phyloP scores from a whole-genome alignment of 495 filamentous ascomycete genomes.

The Neurospora sp. region DNA sequence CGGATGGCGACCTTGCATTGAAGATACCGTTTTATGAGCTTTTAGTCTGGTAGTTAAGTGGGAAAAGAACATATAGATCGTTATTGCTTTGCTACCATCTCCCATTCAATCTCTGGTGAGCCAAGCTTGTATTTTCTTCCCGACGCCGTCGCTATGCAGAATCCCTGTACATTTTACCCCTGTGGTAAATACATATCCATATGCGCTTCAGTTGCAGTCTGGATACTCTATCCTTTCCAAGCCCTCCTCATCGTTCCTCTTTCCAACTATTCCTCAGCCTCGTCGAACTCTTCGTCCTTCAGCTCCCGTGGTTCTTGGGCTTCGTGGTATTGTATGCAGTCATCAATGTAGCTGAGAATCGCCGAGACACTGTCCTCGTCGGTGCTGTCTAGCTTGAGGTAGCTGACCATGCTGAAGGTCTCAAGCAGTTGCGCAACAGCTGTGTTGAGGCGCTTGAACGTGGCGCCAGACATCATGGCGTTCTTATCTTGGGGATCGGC shows the following conservation, averaged over 20 bases:
- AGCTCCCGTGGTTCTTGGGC: constrained; percentile 90
- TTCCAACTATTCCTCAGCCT: constrained; percentile 32
- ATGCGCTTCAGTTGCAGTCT: too few species aligned
- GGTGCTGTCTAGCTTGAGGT: constrained; percentile 77
- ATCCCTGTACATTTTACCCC: neutral
- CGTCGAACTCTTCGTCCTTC: constrained; percentile 62
- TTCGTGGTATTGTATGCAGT: constrained; percentile 91
- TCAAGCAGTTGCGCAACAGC: constrained; percentile 87
- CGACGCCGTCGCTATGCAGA: constrained; percentile 47
- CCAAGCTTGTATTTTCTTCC: constrained; percentile 5
- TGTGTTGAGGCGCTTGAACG: constrained; percentile 68
- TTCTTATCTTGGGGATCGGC: constrained; percentile 49
- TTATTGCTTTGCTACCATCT: neutral
- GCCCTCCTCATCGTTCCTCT: neutral
- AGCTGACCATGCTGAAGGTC: constrained; percentile 96
- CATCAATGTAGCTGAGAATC: constrained; percentile 94
- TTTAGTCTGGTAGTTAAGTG: neutral
- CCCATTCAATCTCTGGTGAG: neutral
- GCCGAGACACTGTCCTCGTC: constrained; percentile 88
- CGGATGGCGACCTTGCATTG: neutral
- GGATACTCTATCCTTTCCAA: neutral
- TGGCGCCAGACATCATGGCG: constrained; percentile 64
- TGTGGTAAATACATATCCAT: neutral
- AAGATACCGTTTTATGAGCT: neutral
- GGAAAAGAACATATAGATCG: neutral